Evolutionary conservation across 768 basidiomycete genomes (phyloP).

Genomic region (Exsudoporus frostii): DNA sequence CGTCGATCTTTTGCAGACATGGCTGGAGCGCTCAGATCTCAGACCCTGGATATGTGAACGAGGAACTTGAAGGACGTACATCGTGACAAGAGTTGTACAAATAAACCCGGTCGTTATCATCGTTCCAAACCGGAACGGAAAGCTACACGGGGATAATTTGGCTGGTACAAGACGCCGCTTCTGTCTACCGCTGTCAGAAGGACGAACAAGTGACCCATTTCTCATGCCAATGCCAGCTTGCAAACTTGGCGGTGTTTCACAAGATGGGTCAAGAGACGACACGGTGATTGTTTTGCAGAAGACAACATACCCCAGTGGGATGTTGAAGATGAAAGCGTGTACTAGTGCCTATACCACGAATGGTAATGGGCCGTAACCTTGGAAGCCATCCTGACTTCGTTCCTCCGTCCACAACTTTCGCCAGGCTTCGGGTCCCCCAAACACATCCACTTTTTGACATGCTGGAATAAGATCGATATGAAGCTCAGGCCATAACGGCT

Average conservation of each 20-base stretch:
- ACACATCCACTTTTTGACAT: constrained; percentile 5
- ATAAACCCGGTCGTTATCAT: not conserved
- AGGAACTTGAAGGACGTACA: not conserved
- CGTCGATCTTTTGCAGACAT: not conserved
- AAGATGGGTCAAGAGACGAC: not conserved
- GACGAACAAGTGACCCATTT: not conserved
- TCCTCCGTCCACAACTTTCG: constrained; percentile 3
- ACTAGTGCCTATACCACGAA: not conserved
- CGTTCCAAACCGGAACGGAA: not conserved
- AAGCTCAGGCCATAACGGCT: constrained; percentile 5
- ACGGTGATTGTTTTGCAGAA: not conserved
- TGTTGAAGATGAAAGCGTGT: too few species aligned
- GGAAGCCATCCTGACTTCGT: not conserved
- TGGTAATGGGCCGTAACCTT: too few species aligned
- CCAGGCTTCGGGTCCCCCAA: constrained; percentile 1
- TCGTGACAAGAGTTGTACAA: not conserved
- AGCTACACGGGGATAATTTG: not conserved
- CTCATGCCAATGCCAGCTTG: not conserved
- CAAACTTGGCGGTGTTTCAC: not conserved
- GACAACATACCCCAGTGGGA: too few species aligned
- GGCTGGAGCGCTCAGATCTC: not conserved
- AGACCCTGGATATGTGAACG: not conserved
- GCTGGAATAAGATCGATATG: not conserved
- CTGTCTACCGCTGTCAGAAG: not conserved
- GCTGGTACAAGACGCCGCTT: not conserved